Evolutionary conservation across 108 stramenopile genomes (phyloP).

Genomic region (Cylindrotheca closterium): DNA sequence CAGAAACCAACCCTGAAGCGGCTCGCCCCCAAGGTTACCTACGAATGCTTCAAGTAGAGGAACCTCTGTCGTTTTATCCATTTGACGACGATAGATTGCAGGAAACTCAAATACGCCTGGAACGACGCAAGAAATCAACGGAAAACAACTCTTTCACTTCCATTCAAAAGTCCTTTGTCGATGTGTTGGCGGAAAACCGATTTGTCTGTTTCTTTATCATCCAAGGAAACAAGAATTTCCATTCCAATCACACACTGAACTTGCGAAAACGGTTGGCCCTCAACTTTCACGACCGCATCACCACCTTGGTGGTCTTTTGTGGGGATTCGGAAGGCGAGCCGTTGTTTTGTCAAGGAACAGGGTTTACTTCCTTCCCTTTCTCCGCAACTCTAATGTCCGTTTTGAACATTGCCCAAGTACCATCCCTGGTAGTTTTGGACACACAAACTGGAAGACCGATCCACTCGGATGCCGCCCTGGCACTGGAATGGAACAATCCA

Average conservation of each 20-base stretch:
- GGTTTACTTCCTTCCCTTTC: conserved; percentile 17
- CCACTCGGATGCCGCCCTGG: conserved; percentile 18
- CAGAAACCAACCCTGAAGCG: too few species aligned
- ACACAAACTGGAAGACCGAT: conserved; percentile 12
- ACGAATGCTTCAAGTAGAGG: background rate
- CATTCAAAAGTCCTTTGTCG: conserved; percentile 7
- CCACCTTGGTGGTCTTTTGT: conserved; percentile 21
- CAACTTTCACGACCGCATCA: conserved; percentile 29
- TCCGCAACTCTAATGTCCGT: conserved; percentile 15
- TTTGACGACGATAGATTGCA: background rate
- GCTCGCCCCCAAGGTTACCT: too few species aligned
- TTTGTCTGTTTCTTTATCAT: conserved; percentile 31
- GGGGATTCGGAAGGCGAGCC: conserved; percentile 1
- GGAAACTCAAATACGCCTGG: background rate
- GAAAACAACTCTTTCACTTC: background rate
- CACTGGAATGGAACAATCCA: conserved; percentile 23
- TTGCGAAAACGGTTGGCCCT: conserved; percentile 17
- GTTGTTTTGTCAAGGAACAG: conserved; percentile 29
- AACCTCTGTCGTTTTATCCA: background rate
- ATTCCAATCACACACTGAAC: conserved; percentile 20
- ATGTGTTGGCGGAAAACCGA: conserved; percentile 1
- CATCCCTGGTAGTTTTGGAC: conserved; percentile 23
- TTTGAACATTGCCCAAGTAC: conserved; percentile 21
- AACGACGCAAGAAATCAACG: background rate
- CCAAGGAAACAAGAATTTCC: conserved; percentile 11